Evolutionary conservation across 768 basidiomycete genomes (phyloP), one percentile per base, ranked within the genome.

Genomic region (Boletus reticuloceps): DNA sequence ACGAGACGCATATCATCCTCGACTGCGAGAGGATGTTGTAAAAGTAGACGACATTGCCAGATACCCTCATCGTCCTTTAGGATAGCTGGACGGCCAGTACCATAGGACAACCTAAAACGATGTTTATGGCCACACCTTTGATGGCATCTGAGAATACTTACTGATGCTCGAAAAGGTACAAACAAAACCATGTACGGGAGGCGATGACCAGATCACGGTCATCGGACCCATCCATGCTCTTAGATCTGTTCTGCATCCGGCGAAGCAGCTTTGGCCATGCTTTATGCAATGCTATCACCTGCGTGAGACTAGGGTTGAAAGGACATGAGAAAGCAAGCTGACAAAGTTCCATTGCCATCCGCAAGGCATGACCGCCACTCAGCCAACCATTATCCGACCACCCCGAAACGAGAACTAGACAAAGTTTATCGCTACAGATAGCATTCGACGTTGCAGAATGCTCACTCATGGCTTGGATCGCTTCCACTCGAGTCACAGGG

Each of bases 341-440:
- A 91, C 91, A 93, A 50, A 95, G 77, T 67, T 98, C 95, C 79
- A 97, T 85, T 39, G 92, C 94, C 91, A 98, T 94, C 48, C 94
- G 82, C 10, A 97, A 93, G n/a, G 95, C 95, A 72, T 97, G 95
- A 11, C 91, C 94, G 11, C 92, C 91, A 61, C 89, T 93, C 36
- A 97, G 70, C 94, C 94, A 95, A n/a, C 92, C 92, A 63, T 92
- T 92, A 61, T 95, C 92, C 17, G 91, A 94, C 89, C 93, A 98
- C 6, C 94, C 93, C 36, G 94, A 89, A 19, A 96, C 85, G 48
- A 97, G 78, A 54, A 95, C 91, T 94, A 54, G 20, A 45, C 53
- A 42, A 42, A 25, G 4, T 46, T 54, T 27, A 56, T 51, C 49
- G 54, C 17, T 11, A 14, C 46, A 55, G 42, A 48, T 41, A 14